These are phyloP conservation scores for Agrocybe praecox DNA, from an alignment of 768 basidiomycete genomes.

Conservation along the genomic window DNA sequence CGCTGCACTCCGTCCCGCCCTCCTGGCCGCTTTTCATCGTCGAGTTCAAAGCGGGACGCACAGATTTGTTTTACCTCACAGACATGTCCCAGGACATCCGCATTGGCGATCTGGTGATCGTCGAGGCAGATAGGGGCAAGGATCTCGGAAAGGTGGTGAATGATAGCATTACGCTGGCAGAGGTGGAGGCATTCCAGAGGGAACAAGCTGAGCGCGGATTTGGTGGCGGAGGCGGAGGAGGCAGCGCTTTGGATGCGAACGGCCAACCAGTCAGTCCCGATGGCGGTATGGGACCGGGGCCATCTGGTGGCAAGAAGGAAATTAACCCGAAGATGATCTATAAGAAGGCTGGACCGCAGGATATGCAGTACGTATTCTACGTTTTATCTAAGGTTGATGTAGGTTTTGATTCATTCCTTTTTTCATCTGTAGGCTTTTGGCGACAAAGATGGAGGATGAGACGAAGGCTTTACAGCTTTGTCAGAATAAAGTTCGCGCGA, in stretches of 20 bases:
- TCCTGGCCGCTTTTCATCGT: constrained; percentile 94
- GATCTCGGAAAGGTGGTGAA: constrained; percentile 93
- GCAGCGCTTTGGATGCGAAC: constrained; percentile 34
- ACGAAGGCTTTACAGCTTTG: constrained; percentile 89
- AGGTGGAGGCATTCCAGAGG: constrained; percentile 90
- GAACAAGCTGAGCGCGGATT: constrained; percentile 65
- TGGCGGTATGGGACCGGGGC: constrained; percentile 32
- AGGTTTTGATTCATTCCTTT: neutral
- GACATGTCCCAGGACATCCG: constrained; percentile 61
- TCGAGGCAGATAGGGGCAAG: constrained; percentile 94
- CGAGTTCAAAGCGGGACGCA: constrained; percentile 96
- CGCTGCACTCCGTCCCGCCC: constrained; percentile 79
- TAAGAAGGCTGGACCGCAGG: constrained; percentile 79
- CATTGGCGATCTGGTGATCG: constrained; percentile 92
- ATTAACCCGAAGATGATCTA: constrained; percentile 98
- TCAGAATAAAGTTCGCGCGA: constrained; percentile 88
- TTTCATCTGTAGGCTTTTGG: constrained; percentile 54
- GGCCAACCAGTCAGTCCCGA: constrained; percentile 54
- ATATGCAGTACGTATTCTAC: constrained; percentile 61
- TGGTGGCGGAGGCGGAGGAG: constrained; percentile 31
- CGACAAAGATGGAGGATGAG: constrained; percentile 88
- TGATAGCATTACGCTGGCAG: constrained; percentile 85
- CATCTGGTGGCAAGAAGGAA: constrained; percentile 71
- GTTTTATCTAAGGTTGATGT: neutral
- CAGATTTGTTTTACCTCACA: constrained; percentile 91